These are phyloP conservation scores for Cajanus cajan DNA, from an alignment of 306 rosid genomes.

Conservation along the genomic window DNA sequence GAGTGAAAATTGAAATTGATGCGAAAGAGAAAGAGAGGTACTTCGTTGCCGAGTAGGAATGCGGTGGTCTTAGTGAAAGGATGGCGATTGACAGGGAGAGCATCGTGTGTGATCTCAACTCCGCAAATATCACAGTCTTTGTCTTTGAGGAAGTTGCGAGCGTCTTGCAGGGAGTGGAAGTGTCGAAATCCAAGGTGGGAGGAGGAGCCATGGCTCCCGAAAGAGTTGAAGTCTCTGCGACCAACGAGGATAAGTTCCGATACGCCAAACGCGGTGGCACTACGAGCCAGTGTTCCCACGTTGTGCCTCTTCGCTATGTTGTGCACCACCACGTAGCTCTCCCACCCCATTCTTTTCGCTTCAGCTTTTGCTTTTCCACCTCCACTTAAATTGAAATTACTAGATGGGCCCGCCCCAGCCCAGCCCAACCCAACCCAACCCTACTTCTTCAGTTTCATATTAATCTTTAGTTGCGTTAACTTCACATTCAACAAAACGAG, in stretches of 20 bases:
- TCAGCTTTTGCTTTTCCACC: background rate
- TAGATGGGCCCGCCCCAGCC: background rate
- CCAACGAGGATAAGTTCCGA: conserved; percentile 82
- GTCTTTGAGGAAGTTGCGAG: conserved; percentile 71
- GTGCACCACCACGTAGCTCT: conserved; percentile 84
- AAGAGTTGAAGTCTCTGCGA: conserved; percentile 85
- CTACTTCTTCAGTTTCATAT: background rate
- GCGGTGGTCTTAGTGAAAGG: conserved; percentile 86
- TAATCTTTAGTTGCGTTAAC: background rate
- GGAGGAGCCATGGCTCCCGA: conserved; percentile 89
- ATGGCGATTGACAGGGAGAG: conserved; percentile 72
- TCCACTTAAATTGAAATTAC: background rate
- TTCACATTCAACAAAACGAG: background rate
- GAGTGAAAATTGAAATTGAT: background rate
- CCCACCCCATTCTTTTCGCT: conserved; percentile 29
- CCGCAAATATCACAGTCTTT: conserved; percentile 87
- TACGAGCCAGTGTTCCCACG: conserved; percentile 86
- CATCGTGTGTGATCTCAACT: conserved; percentile 80
- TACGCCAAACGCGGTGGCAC: conserved; percentile 91
- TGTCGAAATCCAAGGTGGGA: conserved; percentile 86
- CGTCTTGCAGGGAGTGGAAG: conserved; percentile 79
- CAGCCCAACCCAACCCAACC: background rate
- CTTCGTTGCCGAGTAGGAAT: conserved; percentile 94
- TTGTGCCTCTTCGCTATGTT: conserved; percentile 91
- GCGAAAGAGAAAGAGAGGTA: background rate